Base-by-base conservation (phyloP, 2,329 filamentous ascomycete species). In the Stagonosporopsis rhizophila region DNA sequence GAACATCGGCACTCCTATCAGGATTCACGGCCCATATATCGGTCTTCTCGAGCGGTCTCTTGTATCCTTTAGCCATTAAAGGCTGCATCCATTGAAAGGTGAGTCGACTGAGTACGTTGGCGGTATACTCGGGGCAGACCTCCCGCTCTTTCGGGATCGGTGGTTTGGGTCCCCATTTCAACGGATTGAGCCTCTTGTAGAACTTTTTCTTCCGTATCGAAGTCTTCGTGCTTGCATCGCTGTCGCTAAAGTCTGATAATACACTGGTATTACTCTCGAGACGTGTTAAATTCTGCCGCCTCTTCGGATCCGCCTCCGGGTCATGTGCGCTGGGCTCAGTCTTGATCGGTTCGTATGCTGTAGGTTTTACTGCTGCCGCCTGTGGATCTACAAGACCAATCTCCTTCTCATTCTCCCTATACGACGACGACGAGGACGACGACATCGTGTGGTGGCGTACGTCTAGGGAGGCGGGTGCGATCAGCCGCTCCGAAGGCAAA, bases 1-100 rank as follows among this genome's bases (percentile, higher is more conserved):
- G 80, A 11, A 86, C 79, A 60, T 91, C 87, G 40, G 91, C 87
- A 15, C 86, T 84, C 58, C 95, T 84, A 58, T 90, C 80, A 0
- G 93, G 93, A 61, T 97, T 97, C 65, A 98, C 90, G 1, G 82
- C 79, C 89, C 92, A 98, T 54, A 99, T 87, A 73, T 99, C 95
- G 64, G 90, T 90, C 52, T 88, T 79, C 69, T 96, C 89, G 2
- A 99, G 83, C 2, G 88, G 86, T 14, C 95, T 88, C 71, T 91
- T 88, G 76, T 97, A 98, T 32, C 95, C 95, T 35, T 87, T 85
- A 6, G 60, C 62, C 93, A 98, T 98, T 52, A 98, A 72, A 1
- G 91, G 88, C 0, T 87, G 87, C 83, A 97, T 94, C 94, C 94
- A 98, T 73, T 92, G 86, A 71, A 96, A 98, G 4, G 89, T 89